Evolutionary conservation across 768 basidiomycete genomes (phyloP).

Genomic region (Kwoniella dendrophila): DNA sequence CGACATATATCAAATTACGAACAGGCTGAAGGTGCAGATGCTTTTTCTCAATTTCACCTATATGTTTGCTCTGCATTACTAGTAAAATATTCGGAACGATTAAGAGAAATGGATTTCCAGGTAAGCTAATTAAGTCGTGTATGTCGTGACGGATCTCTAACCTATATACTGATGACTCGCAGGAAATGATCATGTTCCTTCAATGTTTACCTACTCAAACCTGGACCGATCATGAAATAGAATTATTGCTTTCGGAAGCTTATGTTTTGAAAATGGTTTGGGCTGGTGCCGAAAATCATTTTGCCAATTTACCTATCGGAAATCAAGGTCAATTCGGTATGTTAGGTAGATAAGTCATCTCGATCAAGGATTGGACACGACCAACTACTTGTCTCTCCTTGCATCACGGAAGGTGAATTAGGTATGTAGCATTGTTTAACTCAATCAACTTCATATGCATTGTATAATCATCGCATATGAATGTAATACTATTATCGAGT

Average conservation of each 20-base stretch:
- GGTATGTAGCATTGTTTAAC: too few relatives aligned
- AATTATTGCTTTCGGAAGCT: constrained; percentile 91
- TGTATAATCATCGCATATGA: not conserved
- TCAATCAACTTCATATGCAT: not conserved
- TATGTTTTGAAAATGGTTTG: constrained; percentile 66
- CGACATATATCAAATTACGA: not conserved
- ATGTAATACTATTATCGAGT: not conserved
- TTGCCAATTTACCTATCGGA: constrained; percentile 41
- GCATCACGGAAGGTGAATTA: too few relatives aligned
- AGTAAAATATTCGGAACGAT: constrained; percentile 88
- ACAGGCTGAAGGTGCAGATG: constrained; percentile 94
- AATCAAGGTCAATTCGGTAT: constrained; percentile 42
- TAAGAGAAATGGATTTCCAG: constrained; percentile 98
- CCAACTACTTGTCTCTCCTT: not conserved
- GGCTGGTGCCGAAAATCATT: constrained; percentile 57
- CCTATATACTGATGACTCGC: constrained; percentile 5
- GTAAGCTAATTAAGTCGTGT: constrained; percentile 58
- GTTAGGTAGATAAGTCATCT: constrained; percentile 36
- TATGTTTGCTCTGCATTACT: constrained; percentile 98
- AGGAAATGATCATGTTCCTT: constrained; percentile 99
- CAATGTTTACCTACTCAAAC: constrained; percentile 62
- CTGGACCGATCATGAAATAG: constrained; percentile 95
- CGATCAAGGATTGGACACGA: not conserved
- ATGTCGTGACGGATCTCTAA: not conserved
- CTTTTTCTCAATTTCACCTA: constrained; percentile 97